Evolutionary conservation across 495 filamentous ascomycete genomes (phyloP), one percentile per base, ranked within the genome.

Genomic region (Xylaria scruposa): DNA sequence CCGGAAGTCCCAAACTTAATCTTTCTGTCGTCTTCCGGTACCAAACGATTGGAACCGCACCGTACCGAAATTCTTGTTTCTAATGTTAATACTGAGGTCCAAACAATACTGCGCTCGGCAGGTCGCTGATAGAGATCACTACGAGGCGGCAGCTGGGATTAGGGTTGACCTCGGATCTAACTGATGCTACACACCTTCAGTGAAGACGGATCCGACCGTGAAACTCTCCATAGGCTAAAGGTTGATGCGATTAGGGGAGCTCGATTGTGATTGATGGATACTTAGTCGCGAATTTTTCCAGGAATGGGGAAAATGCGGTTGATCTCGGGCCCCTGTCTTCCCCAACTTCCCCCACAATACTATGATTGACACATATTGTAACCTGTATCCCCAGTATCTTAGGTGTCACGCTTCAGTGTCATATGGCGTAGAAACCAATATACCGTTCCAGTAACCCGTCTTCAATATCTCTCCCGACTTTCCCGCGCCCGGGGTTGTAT

Each of bases 241-340:
- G 58, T 36, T 44, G 33, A 51, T 15, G 7, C 21, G 26, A 66
- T 51, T 21, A 33, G 13, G 33, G 9, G 1, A 26, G 47, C 47
- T 64, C 24, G 47, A 64, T 70, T 40, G 60, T 70, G 60, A 70
- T 64, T 70, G 68, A 70, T 47, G 68, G 68, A 70, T 21, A 56
- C 47, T 44, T 56, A 10, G 33, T 24, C 21, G 5, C 2, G 3
- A 64, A 64, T 70, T 64, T 70, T 29, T 40, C 68, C 68, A 70
- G 46, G 36, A 64, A 70, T 64, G 47, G 68, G 68, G 60, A 36
- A 4, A 33, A 64, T 17, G 36, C 59, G 68, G 68, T 46, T 70
- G 60, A 64, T 70, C 29, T 70, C 36, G 47, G 29, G 29, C 6
- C 68, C 68, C 68, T 54, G 60, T 54, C 59, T 49, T 70, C 68